phyloP scores from a whole-genome alignment of 208 protist species.

The Crithidia bombi region DNA sequence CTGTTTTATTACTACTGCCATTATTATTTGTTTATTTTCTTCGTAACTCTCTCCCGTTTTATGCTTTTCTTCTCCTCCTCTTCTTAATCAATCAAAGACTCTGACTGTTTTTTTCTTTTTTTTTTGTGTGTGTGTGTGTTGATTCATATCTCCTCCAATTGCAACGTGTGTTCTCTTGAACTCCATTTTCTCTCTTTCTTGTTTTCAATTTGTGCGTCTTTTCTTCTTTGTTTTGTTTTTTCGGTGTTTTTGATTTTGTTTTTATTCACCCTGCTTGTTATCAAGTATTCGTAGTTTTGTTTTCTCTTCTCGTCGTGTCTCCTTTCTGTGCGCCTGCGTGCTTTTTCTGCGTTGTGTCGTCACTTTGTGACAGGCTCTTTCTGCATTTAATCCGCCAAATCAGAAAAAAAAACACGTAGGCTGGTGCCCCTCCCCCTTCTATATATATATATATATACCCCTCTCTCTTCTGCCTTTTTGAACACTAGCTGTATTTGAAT shows the following conservation, averaged over 20 bases:
- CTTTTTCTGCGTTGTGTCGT: too few species aligned
- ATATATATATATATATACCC: background rate
- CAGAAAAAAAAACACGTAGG: background rate
- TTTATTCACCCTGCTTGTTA: background rate
- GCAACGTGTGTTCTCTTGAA: background rate
- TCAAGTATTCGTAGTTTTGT: background rate
- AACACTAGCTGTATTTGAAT: too few species aligned
- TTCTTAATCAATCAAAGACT: too few species aligned
- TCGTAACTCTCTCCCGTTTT: too few species aligned
- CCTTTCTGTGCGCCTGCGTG: background rate
- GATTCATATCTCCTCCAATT: too few species aligned
- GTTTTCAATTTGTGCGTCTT: background rate
- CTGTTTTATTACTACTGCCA: background rate
- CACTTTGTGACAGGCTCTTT: too few species aligned
- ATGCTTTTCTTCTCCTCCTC: background rate
- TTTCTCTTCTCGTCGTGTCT: background rate
- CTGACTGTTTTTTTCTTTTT: background rate
- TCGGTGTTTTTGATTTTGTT: constrained; percentile 8
- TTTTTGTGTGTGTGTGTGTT: too few species aligned
- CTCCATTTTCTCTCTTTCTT: background rate
- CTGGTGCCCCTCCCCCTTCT: background rate
- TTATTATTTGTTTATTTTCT: background rate
- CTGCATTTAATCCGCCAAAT: too few species aligned
- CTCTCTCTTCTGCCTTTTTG: too few species aligned
- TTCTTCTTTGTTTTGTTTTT: background rate